Conservation (phyloP, 257 asterid species). For the Catharanthus roseus region DNA sequence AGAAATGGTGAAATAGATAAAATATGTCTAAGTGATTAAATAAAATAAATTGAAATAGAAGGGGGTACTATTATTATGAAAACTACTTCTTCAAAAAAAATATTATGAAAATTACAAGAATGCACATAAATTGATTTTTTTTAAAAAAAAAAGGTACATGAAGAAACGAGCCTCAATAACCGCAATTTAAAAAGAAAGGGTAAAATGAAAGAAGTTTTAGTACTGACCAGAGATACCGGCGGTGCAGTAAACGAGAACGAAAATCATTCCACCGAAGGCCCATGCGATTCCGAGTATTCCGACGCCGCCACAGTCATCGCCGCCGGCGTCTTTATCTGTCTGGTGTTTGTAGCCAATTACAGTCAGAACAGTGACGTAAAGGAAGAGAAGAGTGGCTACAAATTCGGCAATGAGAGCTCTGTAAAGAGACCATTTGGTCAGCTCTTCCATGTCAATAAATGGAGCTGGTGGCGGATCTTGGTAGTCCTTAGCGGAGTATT, state of each 20-base stretch:
- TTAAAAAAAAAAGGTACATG: no score
- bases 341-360: constrained; percentile 62
- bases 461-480: constrained; percentile 81
- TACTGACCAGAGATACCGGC: constrained; percentile 72
- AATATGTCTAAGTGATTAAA: no score
- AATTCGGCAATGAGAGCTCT: constrained; percentile 75
- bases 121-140: no score
- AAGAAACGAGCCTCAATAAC: neutral
- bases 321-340: constrained; percentile 28
- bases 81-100: no score
- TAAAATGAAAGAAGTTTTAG: no score
- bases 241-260: constrained; percentile 76
- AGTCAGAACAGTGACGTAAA: constrained; percentile 53
- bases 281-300: constrained; percentile 74
- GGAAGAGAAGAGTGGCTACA: constrained; percentile 71
- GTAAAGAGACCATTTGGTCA: constrained; percentile 64
- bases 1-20: no score
- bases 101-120: no score
- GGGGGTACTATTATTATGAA: no score
- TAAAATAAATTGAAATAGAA: no score
- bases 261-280: constrained; percentile 84
- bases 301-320: constrained; percentile 57
- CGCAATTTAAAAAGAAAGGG: neutral
- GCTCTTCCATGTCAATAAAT: constrained; percentile 47
- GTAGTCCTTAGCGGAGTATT: constrained; percentile 62